Base-by-base conservation (phyloP, 2,329 filamentous ascomycete genomes). In the Fonsecaea monophora region DNA sequence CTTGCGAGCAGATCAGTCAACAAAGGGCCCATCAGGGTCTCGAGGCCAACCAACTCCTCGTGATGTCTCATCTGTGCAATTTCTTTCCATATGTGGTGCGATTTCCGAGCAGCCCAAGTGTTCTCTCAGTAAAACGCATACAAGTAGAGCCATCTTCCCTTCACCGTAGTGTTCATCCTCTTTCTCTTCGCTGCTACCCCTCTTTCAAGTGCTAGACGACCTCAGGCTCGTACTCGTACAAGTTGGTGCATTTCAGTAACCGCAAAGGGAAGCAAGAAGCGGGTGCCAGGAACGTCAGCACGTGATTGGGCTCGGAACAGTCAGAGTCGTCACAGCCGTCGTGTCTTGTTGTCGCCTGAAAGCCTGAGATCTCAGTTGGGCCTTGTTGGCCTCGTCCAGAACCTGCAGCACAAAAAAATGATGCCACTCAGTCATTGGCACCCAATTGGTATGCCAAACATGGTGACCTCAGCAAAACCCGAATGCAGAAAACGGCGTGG, bases 1-100 rank as follows among this genome's bases (percentile, higher is more conserved):
- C 7, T 50, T 25, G 45, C 45, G 45, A 50, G 45, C 21, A 25
- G 45, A 50, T 50, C 45, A 12, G 45, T 25, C 45, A 50, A 45
- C 40, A 45, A 45, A 45, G 5, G 15, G 25, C 40, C 18, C 40
- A 45, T 18, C 18, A 18, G 40, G 37, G 3, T 45, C 21, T 18
- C n/a, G 21, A 50, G 45, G 45, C 21, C 45, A 50, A 50, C 45
- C 9, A 13, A 25, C 18, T 10, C 35, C 35, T 37, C 35, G 35
- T 42, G 25, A 25, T 50, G 45, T 50, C 18, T 21, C 45, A 21
- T 25, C 45, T 50, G 18, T 8, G 21, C 4, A 50, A 25, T 9
- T 30, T 21, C 4, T 13, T 25, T 10, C 45, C 18, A 9, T 50
- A 50, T 50, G 45, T 25, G 45, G 45, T 50, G 45, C 45, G 45